These are phyloP conservation scores for Lentinus polychrous DNA, from an alignment of 1,284 basidiomycete genomes.

Conservation along the genomic window DNA sequence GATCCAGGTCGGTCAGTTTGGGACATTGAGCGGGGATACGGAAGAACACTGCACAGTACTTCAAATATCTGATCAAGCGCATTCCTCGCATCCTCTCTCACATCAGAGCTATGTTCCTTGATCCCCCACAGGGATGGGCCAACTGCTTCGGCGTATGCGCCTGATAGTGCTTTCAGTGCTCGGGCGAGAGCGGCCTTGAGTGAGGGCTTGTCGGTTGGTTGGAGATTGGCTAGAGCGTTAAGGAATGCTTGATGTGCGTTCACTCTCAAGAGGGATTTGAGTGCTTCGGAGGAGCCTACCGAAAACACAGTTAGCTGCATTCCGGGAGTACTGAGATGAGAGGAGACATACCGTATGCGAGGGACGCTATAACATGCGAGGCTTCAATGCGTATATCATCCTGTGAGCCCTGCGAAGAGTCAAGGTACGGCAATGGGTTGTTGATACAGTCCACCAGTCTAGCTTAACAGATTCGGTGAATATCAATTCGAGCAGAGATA, in stretches of 20 bases:
- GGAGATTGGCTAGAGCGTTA: conserved; percentile 42
- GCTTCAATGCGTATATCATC: conserved; percentile 60
- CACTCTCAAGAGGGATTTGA: conserved; percentile 46
- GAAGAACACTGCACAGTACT: conserved; percentile 30
- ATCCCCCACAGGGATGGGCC: conserved; percentile 60
- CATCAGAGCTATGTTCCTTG: conserved; percentile 33
- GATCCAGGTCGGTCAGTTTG: neutral
- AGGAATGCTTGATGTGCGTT: conserved; percentile 52
- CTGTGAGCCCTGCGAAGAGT: conserved; percentile 30
- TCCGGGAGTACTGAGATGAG: neutral
- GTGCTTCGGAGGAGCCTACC: conserved; percentile 52
- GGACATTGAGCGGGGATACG: neutral
- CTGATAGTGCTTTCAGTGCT: conserved; percentile 51
- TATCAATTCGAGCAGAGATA: neutral
- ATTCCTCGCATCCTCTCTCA: conserved; percentile 45
- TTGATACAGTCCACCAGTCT: conserved; percentile 56
- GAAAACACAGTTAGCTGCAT: neutral
- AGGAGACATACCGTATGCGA: conserved; percentile 49
- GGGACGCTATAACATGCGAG: conserved; percentile 64
- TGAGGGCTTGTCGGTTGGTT: conserved; percentile 30
- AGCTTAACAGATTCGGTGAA: conserved; percentile 2
- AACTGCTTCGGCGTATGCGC: conserved; percentile 52
- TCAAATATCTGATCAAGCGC: conserved; percentile 56
- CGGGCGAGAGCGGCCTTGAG: conserved; percentile 52
- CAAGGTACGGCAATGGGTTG: conserved; percentile 26